phyloP scores from a whole-genome alignment of 2,329 filamentous ascomycete genomes.

The Fusarium haematococcum region DNA sequence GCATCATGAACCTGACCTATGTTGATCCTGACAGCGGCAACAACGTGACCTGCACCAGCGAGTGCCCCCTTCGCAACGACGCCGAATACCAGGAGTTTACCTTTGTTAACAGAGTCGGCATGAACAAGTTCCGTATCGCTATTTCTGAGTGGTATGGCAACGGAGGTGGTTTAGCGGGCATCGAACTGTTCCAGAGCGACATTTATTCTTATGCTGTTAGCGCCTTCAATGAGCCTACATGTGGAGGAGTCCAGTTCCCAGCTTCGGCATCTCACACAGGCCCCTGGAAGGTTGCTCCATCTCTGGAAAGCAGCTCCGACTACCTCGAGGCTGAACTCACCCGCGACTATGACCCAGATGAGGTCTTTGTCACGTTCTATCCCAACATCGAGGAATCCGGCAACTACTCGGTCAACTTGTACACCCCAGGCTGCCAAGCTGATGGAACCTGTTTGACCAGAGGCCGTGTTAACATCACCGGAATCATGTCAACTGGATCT shows the following conservation, averaged over 20 bases:
- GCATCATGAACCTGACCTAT: slow-evolving; percentile 97
- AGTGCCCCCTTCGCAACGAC: slow-evolving; percentile 85
- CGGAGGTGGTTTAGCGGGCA: slow-evolving; percentile 86
- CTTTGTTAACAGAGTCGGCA: slow-evolving; percentile 89
- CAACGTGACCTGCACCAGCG: slow-evolving; percentile 79
- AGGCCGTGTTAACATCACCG: slow-evolving; percentile 86
- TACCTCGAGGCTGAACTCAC: slow-evolving; percentile 79
- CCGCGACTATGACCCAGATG: slow-evolving; percentile 65
- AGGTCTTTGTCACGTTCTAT: slow-evolving; percentile 79
- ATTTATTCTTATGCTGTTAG: slow-evolving; percentile 88
- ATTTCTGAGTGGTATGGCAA: slow-evolving; percentile 88
- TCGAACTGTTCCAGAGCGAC: slow-evolving; percentile 88
- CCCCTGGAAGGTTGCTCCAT: slow-evolving; percentile 78
- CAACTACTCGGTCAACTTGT: slow-evolving; percentile 91
- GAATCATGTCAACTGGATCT: slow-evolving; percentile 69
- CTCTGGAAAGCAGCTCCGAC: slow-evolving; percentile 75
- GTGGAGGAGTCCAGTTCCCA: slow-evolving; percentile 69
- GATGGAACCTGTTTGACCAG: slow-evolving; percentile 81
- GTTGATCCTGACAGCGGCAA: slow-evolving; percentile 78
- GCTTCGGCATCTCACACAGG: slow-evolving; percentile 79
- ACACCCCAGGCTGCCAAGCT: slow-evolving; percentile 89
- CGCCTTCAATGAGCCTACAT: slow-evolving; percentile 89
- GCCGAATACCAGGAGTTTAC: slow-evolving; percentile 85
- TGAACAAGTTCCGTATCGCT: slow-evolving; percentile 87
- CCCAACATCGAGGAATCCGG: slow-evolving; percentile 90